phyloP scores from a whole-genome alignment of 345 rosid genomes.

The Geranium brycei region DNA sequence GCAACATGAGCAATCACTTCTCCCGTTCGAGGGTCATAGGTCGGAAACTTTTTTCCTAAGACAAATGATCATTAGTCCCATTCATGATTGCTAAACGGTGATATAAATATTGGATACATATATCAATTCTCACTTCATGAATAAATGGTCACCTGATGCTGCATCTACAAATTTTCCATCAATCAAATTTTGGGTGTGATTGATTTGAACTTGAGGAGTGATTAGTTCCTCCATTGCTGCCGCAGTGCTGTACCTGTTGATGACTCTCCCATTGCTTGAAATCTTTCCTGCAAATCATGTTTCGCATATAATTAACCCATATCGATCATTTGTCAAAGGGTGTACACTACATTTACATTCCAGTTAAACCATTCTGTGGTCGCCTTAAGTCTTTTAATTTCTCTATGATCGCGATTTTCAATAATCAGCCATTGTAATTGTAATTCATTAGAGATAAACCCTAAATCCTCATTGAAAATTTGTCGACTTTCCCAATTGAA shows the following conservation, averaged over 20 bases:
- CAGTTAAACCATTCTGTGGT: not conserved
- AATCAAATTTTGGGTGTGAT: conserved; percentile 57
- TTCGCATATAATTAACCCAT: not conserved
- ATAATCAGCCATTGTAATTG: too few relatives aligned
- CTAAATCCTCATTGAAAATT: not conserved
- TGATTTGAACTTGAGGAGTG: conserved; percentile 50
- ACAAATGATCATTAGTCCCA: conserved; percentile 1
- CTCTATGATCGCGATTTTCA: too few relatives aligned
- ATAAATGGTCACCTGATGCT: conserved; percentile 50
- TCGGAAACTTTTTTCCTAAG: conserved; percentile 53
- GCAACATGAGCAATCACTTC: conserved; percentile 61
- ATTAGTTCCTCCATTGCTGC: conserved; percentile 53
- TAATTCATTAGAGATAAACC: not conserved
- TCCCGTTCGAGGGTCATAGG: conserved; percentile 54
- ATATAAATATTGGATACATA: not conserved
- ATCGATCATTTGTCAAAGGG: not conserved
- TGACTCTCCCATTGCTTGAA: conserved; percentile 16
- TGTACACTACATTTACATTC: too few relatives aligned
- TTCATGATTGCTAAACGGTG: not conserved
- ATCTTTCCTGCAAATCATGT: conserved; percentile 28
- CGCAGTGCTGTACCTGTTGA: conserved; percentile 45
- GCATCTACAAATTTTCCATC: conserved; percentile 79
- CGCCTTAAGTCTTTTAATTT: too few relatives aligned
- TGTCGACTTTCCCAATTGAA: not conserved
- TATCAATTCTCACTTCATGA: not conserved